Evolutionary conservation across 2,329 filamentous ascomycete species (phyloP), one percentile per base, ranked within the genome.

Genomic region (Colletotrichum euphorbiae): DNA sequence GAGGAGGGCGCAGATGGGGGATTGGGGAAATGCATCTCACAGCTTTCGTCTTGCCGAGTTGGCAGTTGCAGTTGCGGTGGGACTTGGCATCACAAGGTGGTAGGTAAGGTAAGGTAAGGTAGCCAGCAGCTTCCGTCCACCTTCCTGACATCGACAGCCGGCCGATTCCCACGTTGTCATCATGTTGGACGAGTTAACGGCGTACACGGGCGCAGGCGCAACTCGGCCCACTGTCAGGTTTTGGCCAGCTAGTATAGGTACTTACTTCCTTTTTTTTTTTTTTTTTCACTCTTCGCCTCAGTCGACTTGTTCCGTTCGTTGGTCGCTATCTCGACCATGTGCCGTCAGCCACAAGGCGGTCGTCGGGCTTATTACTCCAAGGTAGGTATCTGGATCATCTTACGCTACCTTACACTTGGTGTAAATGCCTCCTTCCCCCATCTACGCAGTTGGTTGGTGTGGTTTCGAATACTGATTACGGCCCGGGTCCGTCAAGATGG

Each of bases 1-100:
- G 56, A 66, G 56, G 40, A 28, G 24, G 46, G 24, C 3, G 33
- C 36, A 61, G n/a, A 61, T 24, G 40, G 36, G 45, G 46, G 45
- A 55, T 43, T 42, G 33, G 43, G 46, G 36, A 56, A 59, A 36
- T 24, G 24, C 52, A 33, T 45, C 40, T 38, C 17, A 24, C 6
- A 4, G 3, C 33, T 38, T 38, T 5, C 3, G 36, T 38, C 36
- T 38, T 38, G 36, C 11, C 36, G 5, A 38, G 36, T 38, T 38
- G 36, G 28, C 36, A 38, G 13, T 38, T 38, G 28, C 36, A 38
- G 13, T 38, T 38, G 12, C 11, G 36, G 15, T 15, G 36, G 36
- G 36, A 38, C 36, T 38, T 38, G 28, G 28, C 28, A 28, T 28
- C 28, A 28, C 28, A 28, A 28, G 6, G 28, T 28, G 28, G 28